Conservation (phyloP, 1,284 basidiomycete species). For the Leccinum subrobustum region DNA sequence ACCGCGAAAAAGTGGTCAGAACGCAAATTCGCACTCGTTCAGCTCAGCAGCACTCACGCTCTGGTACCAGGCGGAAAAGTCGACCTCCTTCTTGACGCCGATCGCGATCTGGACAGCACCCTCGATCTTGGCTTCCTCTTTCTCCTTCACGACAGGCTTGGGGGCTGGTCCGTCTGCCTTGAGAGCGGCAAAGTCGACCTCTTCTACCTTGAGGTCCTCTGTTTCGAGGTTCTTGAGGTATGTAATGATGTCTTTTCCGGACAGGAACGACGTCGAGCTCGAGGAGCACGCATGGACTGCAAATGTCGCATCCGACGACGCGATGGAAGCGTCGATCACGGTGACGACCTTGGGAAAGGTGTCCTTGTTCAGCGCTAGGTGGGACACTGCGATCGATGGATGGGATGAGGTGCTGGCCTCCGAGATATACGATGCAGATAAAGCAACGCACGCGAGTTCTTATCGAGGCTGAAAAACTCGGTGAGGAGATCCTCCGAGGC, state of each 20-base stretch:
- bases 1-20: slow-evolving; percentile 10
- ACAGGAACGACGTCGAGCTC: slow-evolving; percentile 70
- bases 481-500: slow-evolving; percentile 87
- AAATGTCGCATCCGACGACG: slow-evolving; percentile 58
- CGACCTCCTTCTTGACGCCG: slow-evolving; percentile 92
- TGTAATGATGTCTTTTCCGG: slow-evolving; percentile 69
- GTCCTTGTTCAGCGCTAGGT: slow-evolving; percentile 68
- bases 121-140: slow-evolving; percentile 79
- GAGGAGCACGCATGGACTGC: slow-evolving; percentile 79
- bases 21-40: background rate
- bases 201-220: slow-evolving; percentile 58
- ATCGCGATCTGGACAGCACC: slow-evolving; percentile 90
- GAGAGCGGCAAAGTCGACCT: slow-evolving; percentile 72
- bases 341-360: slow-evolving; percentile 76
- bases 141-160: slow-evolving; percentile 54
- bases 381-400: slow-evolving; percentile 58
- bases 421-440: background rate
- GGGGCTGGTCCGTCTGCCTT: slow-evolving; percentile 46
- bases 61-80: slow-evolving; percentile 94
- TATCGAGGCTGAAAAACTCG: slow-evolving; percentile 83
- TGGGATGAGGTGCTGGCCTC: background rate
- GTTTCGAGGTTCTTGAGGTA: slow-evolving; percentile 75
- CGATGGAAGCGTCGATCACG: slow-evolving; percentile 78
- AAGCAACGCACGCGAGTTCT: slow-evolving; percentile 74
- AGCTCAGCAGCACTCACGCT: slow-evolving; percentile 54